Conservation (phyloP, 331 rosid genomes). For the Phaseolus coccineus region DNA sequence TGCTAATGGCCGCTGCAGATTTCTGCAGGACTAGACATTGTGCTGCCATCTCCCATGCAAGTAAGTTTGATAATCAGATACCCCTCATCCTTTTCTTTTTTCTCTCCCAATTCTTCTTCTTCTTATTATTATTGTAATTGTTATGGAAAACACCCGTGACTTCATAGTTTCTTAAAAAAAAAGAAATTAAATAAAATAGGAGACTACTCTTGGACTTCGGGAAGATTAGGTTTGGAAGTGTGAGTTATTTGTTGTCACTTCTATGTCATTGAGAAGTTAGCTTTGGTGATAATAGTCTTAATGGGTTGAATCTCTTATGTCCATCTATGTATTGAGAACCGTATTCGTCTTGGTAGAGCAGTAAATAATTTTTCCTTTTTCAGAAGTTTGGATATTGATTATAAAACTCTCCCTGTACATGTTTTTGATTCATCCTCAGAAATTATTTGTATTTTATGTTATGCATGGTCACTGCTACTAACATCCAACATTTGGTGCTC, state of each 20-base stretch:
- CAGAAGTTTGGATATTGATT: slow-evolving; percentile 4
- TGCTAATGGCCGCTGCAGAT: slow-evolving; percentile 41
- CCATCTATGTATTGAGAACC: not conserved
- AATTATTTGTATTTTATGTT: slow-evolving; percentile 11
- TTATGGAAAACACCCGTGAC: not conserved
- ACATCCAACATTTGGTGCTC: slow-evolving; percentile 31
- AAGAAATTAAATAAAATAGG: not conserved
- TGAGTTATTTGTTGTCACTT: no score
- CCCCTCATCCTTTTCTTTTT: not conserved
- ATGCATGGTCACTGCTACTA: slow-evolving; percentile 30
- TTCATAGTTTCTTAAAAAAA: no score
- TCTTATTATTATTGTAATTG: not conserved
- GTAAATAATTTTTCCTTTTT: not conserved
- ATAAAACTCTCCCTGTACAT: not conserved
- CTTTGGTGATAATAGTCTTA: slow-evolving; percentile 1
- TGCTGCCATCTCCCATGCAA: slow-evolving; percentile 46
- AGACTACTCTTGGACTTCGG: not conserved
- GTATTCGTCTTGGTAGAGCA: not conserved
- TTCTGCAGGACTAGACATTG: slow-evolving; percentile 50
- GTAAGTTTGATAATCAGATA: slow-evolving; percentile 40
- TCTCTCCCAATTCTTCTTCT: not conserved
- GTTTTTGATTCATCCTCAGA: not conserved
- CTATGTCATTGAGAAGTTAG: not conserved
- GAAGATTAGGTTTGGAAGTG: not conserved
- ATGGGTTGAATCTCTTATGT: slow-evolving; percentile 16